Percentiles rank a stretch among this genome's conserved stretches.
phyloP scores from a whole-genome alignment of 345 rosid species.

The Moricandia moricandioides region DNA sequence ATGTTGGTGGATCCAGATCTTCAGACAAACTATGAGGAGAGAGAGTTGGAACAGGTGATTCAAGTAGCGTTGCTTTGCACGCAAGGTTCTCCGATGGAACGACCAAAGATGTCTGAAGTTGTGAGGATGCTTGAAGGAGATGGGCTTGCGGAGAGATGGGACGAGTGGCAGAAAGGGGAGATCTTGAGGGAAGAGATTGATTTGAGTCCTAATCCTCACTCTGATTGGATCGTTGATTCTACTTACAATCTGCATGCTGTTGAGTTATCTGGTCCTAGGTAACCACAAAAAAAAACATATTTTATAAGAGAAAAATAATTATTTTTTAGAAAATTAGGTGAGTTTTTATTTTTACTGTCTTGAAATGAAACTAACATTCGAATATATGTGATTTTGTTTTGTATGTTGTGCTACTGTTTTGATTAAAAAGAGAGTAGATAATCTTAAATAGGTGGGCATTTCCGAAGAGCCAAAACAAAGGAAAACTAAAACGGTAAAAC shows the following conservation, averaged over 20 bases:
- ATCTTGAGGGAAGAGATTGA: constrained; percentile 82
- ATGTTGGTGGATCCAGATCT: constrained; percentile 96
- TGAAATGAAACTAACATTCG: neutral
- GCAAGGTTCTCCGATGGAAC: constrained; percentile 84
- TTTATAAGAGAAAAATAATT: neutral
- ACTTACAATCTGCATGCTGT: constrained; percentile 89
- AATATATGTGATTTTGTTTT: constrained; percentile 3
- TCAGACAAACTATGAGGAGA: constrained; percentile 61
- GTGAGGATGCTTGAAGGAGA: constrained; percentile 97
- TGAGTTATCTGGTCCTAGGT: constrained; percentile 95
- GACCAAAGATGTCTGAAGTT: constrained; percentile 97
- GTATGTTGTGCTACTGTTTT: neutral
- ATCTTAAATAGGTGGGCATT: too few species aligned
- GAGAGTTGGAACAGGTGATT: constrained; percentile 86
- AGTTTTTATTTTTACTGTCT: neutral
- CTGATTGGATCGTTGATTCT: constrained; percentile 90
- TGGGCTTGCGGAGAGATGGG: constrained; percentile 90
- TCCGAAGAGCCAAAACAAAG: too few species aligned
- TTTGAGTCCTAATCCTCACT: constrained; percentile 61
- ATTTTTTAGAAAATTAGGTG: constrained; percentile 9
- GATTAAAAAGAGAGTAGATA: too few species aligned
- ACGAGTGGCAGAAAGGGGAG: constrained; percentile 96
- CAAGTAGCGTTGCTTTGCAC: constrained; percentile 96
- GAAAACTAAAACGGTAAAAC: too few species aligned
- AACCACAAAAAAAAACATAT: neutral